Base-by-base conservation (phyloP, 108 stramenopile species). In the Pseudonitzschia multistriata region DNA sequence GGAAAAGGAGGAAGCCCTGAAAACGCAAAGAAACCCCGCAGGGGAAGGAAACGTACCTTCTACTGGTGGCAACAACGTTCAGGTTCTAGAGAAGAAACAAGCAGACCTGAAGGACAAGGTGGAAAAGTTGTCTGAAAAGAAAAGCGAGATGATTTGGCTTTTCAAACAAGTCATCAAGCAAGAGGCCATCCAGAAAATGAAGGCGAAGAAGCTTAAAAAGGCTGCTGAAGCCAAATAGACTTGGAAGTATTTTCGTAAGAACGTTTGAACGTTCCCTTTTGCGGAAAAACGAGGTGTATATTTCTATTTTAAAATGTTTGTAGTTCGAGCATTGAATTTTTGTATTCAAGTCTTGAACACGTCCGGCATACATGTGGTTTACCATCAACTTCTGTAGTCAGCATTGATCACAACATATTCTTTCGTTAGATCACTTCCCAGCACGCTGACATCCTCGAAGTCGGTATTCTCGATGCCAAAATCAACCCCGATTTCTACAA, bases 391-490 rank as follows among this genome's bases (percentile, higher is more conserved):
- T 34, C 98, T 87, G 71, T 99, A 99, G 67, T 98, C 98, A 25
- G 97, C 98, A 78, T 99, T 99, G 60, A 97, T 91, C 31, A 79
- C 79, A 48, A 99, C 95, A 63, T 99, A 99, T 76, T 97, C 96
- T 47, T 85, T 77, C 36, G 97, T 97, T 79, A 99, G 75, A 68
- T 98, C 98, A 73, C 93, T 93, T 45, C 98, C 98, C 42, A 91
- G 71, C 17, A 98, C 90, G 40, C 5, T 47, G 40, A 64, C 62
- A 64, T 42, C 39, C 54, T 74, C 83, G 11, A 81, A 85, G 27
- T 85, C 81, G 21, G 75, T 80, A 27, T 72, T 76, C 19, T 79
- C 78, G 39, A 56, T 22, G 45, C 81, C 73, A 70, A 70, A 77
- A 69, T 79, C 73, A 50, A 79, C 62, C 37, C 78, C 82, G 64